Evolutionary conservation across 139 green algal genomes (phyloP), one percentile per base, ranked within the genome.

Genomic region (Chlamydomonas sp.): DNA sequence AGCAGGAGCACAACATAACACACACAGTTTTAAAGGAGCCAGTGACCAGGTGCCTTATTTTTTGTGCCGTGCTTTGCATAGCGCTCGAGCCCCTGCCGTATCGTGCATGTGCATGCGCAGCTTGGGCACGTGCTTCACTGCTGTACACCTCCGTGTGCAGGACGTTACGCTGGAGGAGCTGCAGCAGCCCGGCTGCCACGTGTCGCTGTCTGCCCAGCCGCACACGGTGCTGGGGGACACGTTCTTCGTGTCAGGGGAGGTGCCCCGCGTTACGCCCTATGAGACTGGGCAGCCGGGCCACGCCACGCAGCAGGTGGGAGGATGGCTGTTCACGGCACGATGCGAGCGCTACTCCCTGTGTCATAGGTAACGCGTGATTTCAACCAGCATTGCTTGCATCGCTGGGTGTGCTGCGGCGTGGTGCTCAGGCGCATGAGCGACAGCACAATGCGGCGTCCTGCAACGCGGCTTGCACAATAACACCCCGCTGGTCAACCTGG

Each of bases 161-260:
- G 88, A 91, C 59, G 67, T 79, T 15, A 67, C 62, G 66, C 69
- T 75, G 17, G 66, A 31, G 7, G 62, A 78, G 68, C 80, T 93
- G 10, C 15, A 80, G 7, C 62, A 79, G 31, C 79, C 80, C 1
- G 87, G 90, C 15, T 85, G 86, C n/a, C 17, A 57, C 2, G 15
- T 92, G 83, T 20, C 86, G 66, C 78, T 63, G 17, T 83, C 84
- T 12, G 73, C 72, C 5, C 61, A 89, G 68, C 77, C 73, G 2
- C 91, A 93, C 83, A 86, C 78, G 3, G 78, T 92, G 78, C 89
- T 90, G 18, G 74, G 61, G 18, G 63, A 77, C 59, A 20, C 15
- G 49, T 92, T 93, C 73, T 90, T 79, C 49, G 91, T 93, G 64
- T 89, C 78, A 5, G 91, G 91, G 0, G n/a, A 18, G 1, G 87